These are phyloP conservation scores for Wallacemonas sp. DNA, from an alignment of 208 protist genomes.

Conservation along the genomic window DNA sequence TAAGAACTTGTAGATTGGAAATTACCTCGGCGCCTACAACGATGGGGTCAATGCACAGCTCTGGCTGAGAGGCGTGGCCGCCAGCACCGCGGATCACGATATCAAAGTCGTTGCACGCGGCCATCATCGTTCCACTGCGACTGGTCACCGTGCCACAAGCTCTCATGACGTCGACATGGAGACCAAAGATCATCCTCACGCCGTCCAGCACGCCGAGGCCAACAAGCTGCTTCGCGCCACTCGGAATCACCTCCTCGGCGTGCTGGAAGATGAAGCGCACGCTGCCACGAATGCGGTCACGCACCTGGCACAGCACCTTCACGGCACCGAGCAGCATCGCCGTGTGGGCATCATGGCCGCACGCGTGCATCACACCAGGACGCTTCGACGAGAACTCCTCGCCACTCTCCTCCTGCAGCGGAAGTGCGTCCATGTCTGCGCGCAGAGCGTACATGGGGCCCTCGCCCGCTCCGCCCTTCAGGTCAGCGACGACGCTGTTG, in stretches of 20 bases:
- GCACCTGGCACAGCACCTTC: conserved; percentile 53
- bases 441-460: conserved; percentile 50
- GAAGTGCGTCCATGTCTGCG: conserved; percentile 51
- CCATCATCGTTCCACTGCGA: conserved; percentile 38
- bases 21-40: conserved; percentile 58
- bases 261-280: conserved; percentile 62
- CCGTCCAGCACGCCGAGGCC: conserved; percentile 44
- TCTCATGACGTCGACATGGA: conserved; percentile 27
- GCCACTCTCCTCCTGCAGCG: conserved; percentile 45
- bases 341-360: conserved; percentile 49
- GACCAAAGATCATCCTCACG: conserved; percentile 47
- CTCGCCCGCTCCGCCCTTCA: conserved; percentile 41
- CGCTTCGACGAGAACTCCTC: conserved; percentile 44
- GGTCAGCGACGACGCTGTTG: conserved; percentile 49
- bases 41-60: conserved; percentile 71
- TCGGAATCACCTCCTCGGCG: conserved; percentile 50
- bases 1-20: conserved; percentile 53
- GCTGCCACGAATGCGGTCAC: conserved; percentile 37
- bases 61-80: conserved; percentile 69
- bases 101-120: conserved; percentile 67
- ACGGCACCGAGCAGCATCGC: conserved; percentile 51
- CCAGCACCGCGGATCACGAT: conserved; percentile 66
- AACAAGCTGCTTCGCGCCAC: conserved; percentile 45
- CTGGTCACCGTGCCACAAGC: conserved; percentile 27
- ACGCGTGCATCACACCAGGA: conserved; percentile 51